Evolutionary conservation across 2,329 filamentous ascomycete species (phyloP).

Genomic region (Diaporthe eres): DNA sequence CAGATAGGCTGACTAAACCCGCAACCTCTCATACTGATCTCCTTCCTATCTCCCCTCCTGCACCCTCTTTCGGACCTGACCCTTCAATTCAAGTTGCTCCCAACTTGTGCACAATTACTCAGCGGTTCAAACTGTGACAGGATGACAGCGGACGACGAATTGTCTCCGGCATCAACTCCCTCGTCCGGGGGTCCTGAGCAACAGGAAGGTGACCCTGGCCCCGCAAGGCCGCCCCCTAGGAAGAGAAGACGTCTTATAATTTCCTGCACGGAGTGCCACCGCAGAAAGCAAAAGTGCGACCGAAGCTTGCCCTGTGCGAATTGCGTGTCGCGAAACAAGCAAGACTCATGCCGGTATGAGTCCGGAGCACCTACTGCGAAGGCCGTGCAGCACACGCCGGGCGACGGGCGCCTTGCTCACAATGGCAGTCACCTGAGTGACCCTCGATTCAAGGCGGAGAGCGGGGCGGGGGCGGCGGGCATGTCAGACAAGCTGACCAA

Average conservation of each 20-base stretch:
- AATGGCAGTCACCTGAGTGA: neutral
- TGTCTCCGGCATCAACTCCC: constrained; percentile 34
- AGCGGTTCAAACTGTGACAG: neutral
- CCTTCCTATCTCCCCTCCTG: neutral
- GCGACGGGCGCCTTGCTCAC: constrained; percentile 17
- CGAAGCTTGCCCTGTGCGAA: constrained; percentile 72
- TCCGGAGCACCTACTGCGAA: constrained; percentile 61
- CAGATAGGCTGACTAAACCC: constrained; percentile 21
- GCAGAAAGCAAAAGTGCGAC: constrained; percentile 76
- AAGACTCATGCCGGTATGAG: constrained; percentile 70
- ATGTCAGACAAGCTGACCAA: constrained; percentile 60
- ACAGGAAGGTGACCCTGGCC: constrained; percentile 14
- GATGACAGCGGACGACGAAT: constrained; percentile 25
- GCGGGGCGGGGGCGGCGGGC: constrained; percentile 50
- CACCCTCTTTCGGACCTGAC: neutral
- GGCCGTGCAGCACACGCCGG: constrained; percentile 45
- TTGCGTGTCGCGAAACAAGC: constrained; percentile 70
- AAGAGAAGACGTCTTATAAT: constrained; percentile 74
- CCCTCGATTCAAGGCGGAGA: constrained; percentile 27
- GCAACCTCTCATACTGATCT: constrained; percentile 3
- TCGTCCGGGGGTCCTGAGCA: constrained; percentile 31
- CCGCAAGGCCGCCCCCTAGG: constrained; percentile 58
- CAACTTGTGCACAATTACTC: neutral
- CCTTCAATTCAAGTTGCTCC: neutral
- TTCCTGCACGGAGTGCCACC: constrained; percentile 75